Conservation (phyloP, 768 basidiomycete genomes). For the Phylloporus scabripes region DNA sequence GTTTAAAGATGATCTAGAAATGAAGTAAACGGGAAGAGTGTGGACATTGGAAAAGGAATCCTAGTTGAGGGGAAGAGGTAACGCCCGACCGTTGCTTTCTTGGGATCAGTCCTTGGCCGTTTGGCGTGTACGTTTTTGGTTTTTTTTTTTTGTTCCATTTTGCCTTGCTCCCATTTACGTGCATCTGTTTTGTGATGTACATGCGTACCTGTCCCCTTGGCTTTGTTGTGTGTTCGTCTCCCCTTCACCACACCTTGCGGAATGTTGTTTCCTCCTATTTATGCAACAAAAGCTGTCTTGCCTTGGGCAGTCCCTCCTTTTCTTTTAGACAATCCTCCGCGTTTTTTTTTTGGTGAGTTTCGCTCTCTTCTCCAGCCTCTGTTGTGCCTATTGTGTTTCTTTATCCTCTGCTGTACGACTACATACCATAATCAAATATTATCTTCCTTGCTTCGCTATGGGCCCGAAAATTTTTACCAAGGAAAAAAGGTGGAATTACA, state of each 20-base stretch:
- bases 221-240: slow-evolving; percentile 2
- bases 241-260: slow-evolving; percentile 6
- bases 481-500: background rate
- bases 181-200: slow-evolving; percentile 13
- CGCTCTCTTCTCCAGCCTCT: background rate
- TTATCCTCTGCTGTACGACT: slow-evolving; percentile 16
- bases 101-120: slow-evolving; percentile 7
- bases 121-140: slow-evolving; percentile 1
- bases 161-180: slow-evolving; percentile 11
- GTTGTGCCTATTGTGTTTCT: background rate
- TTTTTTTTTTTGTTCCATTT: slow-evolving; percentile 1
- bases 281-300: slow-evolving; percentile 26
- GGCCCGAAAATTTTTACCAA: background rate
- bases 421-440: slow-evolving; percentile 7
- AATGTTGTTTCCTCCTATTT: slow-evolving; percentile 22
- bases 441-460: background rate
- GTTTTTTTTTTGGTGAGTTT: background rate
- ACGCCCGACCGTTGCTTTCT: slow-evolving; percentile 2
- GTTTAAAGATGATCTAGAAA: slow-evolving; percentile 50
- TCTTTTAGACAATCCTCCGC: slow-evolving; percentile 9
- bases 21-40: slow-evolving; percentile 16
- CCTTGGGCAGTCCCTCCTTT: background rate
- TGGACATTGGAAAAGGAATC: slow-evolving; percentile 2
- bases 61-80: background rate
- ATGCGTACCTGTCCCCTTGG: slow-evolving; percentile 9